A percentile compares a stretch with the other conserved stretches of the same genome.
These are phyloP conservation scores for Pichia occidentalis DNA, from an alignment of 805 yeast species.

Conservation along the genomic window DNA sequence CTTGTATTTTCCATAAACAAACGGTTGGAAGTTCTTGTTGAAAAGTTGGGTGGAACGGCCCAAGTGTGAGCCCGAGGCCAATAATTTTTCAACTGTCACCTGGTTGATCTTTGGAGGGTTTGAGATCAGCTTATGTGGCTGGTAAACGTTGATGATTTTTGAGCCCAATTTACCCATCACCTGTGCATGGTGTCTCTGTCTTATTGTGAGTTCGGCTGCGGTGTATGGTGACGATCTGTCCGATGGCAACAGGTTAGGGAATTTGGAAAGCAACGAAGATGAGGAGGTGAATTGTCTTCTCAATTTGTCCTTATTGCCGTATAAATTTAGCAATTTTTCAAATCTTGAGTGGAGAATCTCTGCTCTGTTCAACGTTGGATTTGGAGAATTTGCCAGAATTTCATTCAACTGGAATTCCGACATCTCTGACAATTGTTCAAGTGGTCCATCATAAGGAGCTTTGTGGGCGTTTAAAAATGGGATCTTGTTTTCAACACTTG, in stretches of 20 bases:
- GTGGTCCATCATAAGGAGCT: slow-evolving; percentile 10
- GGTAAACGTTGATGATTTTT: slow-evolving; percentile 51
- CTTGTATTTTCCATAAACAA: slow-evolving; percentile 77
- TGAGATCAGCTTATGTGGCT: slow-evolving; percentile 59
- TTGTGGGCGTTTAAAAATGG: slow-evolving; percentile 9
- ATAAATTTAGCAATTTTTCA: slow-evolving; percentile 23
- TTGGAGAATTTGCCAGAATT: slow-evolving; percentile 20
- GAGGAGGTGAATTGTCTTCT: slow-evolving; percentile 20
- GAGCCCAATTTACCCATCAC: slow-evolving; percentile 60
- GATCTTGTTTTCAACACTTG: not conserved
- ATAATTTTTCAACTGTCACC: slow-evolving; percentile 58
- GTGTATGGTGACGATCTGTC: slow-evolving; percentile 62
- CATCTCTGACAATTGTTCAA: slow-evolving; percentile 19
- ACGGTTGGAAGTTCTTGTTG: slow-evolving; percentile 81
- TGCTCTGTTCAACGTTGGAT: slow-evolving; percentile 28
- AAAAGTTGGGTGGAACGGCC: slow-evolving; percentile 82
- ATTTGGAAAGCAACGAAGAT: slow-evolving; percentile 29
- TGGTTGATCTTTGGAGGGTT: slow-evolving; percentile 53
- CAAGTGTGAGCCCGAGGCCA: slow-evolving; percentile 92
- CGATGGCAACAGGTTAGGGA: slow-evolving; percentile 61
- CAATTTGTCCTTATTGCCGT: slow-evolving; percentile 21
- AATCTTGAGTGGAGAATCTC: slow-evolving; percentile 23
- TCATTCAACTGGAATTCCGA: slow-evolving; percentile 24
- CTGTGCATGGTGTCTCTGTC: slow-evolving; percentile 59
- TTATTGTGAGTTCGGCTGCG: slow-evolving; percentile 65